Evolutionary conservation across 2,329 filamentous ascomycete species (phyloP), one percentile per base, ranked within the genome.

Genomic region (Cyanodermella asteris): DNA sequence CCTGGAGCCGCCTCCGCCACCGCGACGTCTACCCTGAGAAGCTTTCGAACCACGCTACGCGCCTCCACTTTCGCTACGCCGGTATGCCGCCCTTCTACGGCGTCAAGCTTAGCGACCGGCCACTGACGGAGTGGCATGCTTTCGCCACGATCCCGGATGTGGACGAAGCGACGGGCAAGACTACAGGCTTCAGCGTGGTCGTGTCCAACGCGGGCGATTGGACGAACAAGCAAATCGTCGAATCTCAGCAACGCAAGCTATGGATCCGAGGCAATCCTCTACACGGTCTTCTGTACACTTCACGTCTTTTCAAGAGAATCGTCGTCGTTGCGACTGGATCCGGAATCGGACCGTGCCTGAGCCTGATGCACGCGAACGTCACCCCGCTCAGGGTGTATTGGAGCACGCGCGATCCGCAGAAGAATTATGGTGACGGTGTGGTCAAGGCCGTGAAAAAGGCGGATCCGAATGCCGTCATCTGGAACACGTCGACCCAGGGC

Each of bases 141-240:
- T 82, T 82, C 40, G 75, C 74, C 21, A 71, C 70, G 2, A 74
- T 81, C 31, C 67, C 72, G 1, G 59, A 65, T 30, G 55, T 61
- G 3, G 41, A 53, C 29, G 47, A 54, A 18, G 51, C 51, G 26
- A 68, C 64, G 9, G n/a, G n/a, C n/a, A n/a, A n/a, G n/a, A n/a
- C n/a, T n/a, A n/a, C n/a, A n/a, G n/a, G n/a, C n/a, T 77, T 72
- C 47, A 76, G 70, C 1, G 53, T 74, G 16, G 51, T 81, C 16
- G 57, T 81, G 15, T 76, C 72, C 27, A 72, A 70, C 34, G 72
- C 72, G 4, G 74, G 74, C 13, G 72, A 81, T 47, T 81, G 74
- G 73, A 81, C 74, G 1, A 51, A 51, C 13, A 51, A 55, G 16
- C 60, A 64, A 28, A 77, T 81, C 45, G 48, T 56, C 23, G 53